Conservation (phyloP, 2,329 filamentous ascomycete genomes). For the Aspergillus calidoustus region DNA sequence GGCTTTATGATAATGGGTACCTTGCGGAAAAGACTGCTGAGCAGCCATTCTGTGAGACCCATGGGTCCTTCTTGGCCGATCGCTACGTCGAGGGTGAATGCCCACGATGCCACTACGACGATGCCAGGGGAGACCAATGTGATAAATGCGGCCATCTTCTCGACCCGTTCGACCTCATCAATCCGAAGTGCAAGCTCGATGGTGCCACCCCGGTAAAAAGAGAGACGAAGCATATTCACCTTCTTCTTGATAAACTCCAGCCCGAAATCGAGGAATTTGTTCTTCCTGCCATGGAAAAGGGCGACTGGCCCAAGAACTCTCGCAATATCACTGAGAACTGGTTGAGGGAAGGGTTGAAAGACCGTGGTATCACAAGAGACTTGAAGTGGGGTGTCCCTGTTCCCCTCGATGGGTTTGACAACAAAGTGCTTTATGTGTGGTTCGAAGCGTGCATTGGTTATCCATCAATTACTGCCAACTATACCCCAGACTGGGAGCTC, state of each 20-base stretch:
- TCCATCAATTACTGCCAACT: constrained; percentile 90
- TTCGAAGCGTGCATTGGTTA: constrained; percentile 94
- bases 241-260: constrained; percentile 84
- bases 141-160: constrained; percentile 74
- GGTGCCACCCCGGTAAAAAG: constrained; percentile 77
- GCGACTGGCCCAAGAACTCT: constrained; percentile 55
- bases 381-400: constrained; percentile 82
- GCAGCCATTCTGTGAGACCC: constrained; percentile 84
- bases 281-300: constrained; percentile 71
- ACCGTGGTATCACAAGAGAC: constrained; percentile 88
- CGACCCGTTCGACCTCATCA: constrained; percentile 75
- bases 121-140: constrained; percentile 75
- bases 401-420: constrained; percentile 64
- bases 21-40: constrained; percentile 84
- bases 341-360: constrained; percentile 76
- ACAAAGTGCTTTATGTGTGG: constrained; percentile 91
- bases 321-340: constrained; percentile 51
- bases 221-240: constrained; percentile 87
- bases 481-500: constrained; percentile 85
- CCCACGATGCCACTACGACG: constrained; percentile 62
- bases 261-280: constrained; percentile 79
- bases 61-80: constrained; percentile 73
- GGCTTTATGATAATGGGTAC: constrained; percentile 86
- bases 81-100: constrained; percentile 63
- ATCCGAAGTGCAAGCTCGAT: constrained; percentile 90